Percentiles rank a stretch among this genome's conserved stretches.
phyloP scores from a whole-genome alignment of 805 yeast species.

The Starmerella apicola region DNA sequence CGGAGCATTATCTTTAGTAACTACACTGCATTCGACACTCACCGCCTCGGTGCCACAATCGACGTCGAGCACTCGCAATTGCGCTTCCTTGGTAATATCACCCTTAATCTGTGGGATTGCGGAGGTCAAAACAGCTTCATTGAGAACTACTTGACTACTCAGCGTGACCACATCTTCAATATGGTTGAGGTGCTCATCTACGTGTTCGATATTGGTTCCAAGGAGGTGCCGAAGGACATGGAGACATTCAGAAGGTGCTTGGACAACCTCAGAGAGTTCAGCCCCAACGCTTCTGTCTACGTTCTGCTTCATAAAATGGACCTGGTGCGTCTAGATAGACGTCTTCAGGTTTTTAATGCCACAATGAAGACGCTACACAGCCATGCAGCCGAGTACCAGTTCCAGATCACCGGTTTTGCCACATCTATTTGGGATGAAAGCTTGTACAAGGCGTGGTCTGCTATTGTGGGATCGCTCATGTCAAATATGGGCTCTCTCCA shows the following conservation, averaged over 20 bases:
- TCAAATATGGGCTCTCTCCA: conserved; percentile 82
- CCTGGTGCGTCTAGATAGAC: conserved; percentile 71
- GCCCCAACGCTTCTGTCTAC: conserved; percentile 86
- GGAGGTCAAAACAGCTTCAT: conserved; percentile 90
- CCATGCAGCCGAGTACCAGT: conserved; percentile 57
- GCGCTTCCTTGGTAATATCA: conserved; percentile 87
- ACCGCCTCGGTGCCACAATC: conserved; percentile 90
- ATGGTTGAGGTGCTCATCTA: conserved; percentile 93
- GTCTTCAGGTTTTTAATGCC: conserved; percentile 69
- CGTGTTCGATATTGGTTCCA: conserved; percentile 91
- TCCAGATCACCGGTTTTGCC: conserved; percentile 71
- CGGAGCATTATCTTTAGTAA: conserved; percentile 87
- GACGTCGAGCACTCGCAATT: conserved; percentile 97
- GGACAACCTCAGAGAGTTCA: conserved; percentile 64
- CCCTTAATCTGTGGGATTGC: conserved; percentile 93
- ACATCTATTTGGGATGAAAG: conserved; percentile 97
- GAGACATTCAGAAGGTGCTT: conserved; percentile 80
- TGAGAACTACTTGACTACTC: conserved; percentile 83
- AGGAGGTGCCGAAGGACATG: conserved; percentile 82
- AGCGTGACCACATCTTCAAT: conserved; percentile 82
- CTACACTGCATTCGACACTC: conserved; percentile 91
- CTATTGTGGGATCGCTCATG: conserved; percentile 84
- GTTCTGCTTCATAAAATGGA: conserved; percentile 94
- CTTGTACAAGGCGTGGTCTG: conserved; percentile 93
- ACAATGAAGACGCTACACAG: conserved; percentile 74